A percentile compares a stretch with the other conserved stretches of the same genome.
Evolutionary conservation across 75 land plant genomes (phyloP).

Genomic region (Pseudotsuga menziesii): DNA sequence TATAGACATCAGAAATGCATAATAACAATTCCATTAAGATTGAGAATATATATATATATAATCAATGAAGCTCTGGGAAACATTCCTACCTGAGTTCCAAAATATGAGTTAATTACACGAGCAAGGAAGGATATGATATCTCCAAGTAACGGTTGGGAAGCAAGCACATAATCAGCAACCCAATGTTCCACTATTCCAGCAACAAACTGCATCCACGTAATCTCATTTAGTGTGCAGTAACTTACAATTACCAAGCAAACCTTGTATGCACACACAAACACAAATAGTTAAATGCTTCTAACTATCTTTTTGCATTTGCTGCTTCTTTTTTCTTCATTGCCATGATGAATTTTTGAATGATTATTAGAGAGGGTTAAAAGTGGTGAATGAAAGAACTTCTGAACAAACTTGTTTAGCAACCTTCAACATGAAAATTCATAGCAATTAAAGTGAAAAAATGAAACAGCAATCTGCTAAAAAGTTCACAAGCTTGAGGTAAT

Average conservation of each 20-base stretch:
- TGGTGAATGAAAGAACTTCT: no score
- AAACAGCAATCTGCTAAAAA: not conserved
- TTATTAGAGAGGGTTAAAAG: no score
- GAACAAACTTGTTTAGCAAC: no score
- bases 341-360: not conserved
- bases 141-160: constrained; percentile 61
- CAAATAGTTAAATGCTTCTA: not conserved
- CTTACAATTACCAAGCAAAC: not conserved
- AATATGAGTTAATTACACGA: constrained; percentile 77
- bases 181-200: constrained; percentile 95
- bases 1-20: not conserved
- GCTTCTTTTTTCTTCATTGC: not conserved
- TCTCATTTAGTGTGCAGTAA: not conserved
- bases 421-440: not conserved
- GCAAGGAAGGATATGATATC: constrained; percentile 72
- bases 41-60: not conserved
- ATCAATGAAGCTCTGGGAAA: not conserved
- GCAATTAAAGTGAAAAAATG: not conserved
- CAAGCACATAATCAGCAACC: constrained; percentile 57
- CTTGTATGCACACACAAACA: not conserved
- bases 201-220: constrained; percentile 50
- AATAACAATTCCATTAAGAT: not conserved
- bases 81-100: constrained; percentile 82
- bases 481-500: not conserved
- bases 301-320: not conserved